Evolutionary conservation across 768 basidiomycete species (phyloP), one percentile per base, ranked within the genome.

Genomic region (Coprinopsis cinerea): DNA sequence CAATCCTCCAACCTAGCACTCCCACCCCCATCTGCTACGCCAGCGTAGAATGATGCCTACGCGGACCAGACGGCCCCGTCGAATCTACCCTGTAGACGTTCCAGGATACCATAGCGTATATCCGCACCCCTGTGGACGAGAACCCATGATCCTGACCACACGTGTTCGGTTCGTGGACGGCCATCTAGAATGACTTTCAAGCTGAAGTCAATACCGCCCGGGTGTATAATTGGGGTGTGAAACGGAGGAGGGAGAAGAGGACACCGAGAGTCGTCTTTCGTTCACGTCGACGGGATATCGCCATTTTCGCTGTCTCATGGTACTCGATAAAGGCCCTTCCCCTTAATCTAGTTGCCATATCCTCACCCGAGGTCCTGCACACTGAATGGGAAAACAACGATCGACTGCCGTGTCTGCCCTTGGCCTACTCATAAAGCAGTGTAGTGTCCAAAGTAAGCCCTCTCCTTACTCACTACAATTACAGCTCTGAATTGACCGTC

Each of bases 141-240:
- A 54, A 36, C n/a, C 55, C 7, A 52, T 49, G 53, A 55, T 52
- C 61, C 35, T 62, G 47, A 55, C 57, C 54, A 53, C 47, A 54
- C 51, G 40, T 57, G 49, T 53, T 58, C n/a, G 89, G 44, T 97
- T 94, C 69, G 97, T 99, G 95, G 95, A 98, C 57, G 70, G 81
- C 14, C 85, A 13, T 61, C 94, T 49, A 83, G 71, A 48, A 92
- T 92, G 0, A 88, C 92, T 0, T 99, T 94, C 60, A 95, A 99
- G 64, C 75, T 99, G 49, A 95, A 62, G 82, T 83, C 32, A 98
- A 98, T 62, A 93, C 90, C 11, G 95, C 95, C 3, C 75, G 95
- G 30, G 85, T 95, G 46, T 97, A 95, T 63, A 99, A 98, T 62
- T 94, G 88, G 87, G 92, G 95, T 62, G 92, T 95, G 24, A 91